Conservation (phyloP, 768 basidiomycete species). For the Asterophora parasitica region DNA sequence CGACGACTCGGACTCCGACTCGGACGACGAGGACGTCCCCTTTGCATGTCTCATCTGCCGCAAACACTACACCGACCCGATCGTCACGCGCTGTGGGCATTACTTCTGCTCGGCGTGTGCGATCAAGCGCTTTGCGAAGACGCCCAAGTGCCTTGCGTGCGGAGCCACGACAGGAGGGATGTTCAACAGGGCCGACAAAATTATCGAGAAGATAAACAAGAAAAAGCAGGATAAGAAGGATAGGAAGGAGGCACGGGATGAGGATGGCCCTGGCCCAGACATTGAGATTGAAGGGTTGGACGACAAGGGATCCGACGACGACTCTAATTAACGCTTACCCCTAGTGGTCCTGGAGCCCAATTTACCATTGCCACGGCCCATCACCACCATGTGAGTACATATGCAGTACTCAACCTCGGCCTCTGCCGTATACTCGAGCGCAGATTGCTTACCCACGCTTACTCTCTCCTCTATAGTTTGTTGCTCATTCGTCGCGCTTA, state of each 20-base stretch:
- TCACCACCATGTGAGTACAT: background rate
- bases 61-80: slow-evolving; percentile 89
- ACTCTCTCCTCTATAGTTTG: background rate
- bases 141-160: slow-evolving; percentile 94
- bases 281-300: slow-evolving; percentile 60
- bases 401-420: too few relatives aligned
- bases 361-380: background rate
- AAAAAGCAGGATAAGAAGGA: slow-evolving; percentile 56
- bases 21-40: slow-evolving; percentile 84
- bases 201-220: slow-evolving; percentile 82
- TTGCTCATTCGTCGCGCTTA: too few relatives aligned
- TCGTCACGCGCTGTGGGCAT: slow-evolving; percentile 95
- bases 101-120: slow-evolving; percentile 96
- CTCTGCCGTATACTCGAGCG: too few relatives aligned
- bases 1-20: slow-evolving; percentile 62
- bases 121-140: slow-evolving; percentile 90
- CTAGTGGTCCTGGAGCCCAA: background rate
- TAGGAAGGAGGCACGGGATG: slow-evolving; percentile 42
- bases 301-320: slow-evolving; percentile 16
- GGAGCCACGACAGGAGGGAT: slow-evolving; percentile 91
- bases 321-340: slow-evolving; percentile 21
- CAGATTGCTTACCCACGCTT: too few relatives aligned
- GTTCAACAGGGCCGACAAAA: slow-evolving; percentile 93
- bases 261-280: slow-evolving; percentile 30
- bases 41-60: slow-evolving; percentile 99